Percentiles rank a stretch among this genome's conserved stretches.
Conservation (phyloP, 2,329 filamentous ascomycete species). For the Aureobasidium melanogenum region DNA sequence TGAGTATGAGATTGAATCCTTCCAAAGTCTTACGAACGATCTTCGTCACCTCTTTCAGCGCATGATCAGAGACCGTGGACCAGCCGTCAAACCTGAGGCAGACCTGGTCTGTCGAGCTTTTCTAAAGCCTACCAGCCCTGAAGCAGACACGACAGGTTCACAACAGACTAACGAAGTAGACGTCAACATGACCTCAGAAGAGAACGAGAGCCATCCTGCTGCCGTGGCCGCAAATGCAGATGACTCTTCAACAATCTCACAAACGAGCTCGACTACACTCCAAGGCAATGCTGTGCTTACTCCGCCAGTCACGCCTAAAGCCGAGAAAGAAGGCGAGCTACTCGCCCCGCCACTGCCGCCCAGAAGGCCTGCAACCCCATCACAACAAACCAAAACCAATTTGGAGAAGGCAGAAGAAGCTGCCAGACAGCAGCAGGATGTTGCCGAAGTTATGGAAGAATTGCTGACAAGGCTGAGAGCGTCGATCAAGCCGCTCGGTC, state of each 20-base stretch:
- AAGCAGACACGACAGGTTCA: not conserved
- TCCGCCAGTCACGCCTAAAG: conserved; percentile 30
- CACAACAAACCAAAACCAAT: conserved; percentile 17
- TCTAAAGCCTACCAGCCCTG: conserved; percentile 14
- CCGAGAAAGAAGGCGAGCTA: conserved; percentile 21
- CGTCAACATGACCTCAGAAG: conserved; percentile 5
- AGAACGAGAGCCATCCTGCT: not conserved
- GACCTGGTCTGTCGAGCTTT: conserved; percentile 29
- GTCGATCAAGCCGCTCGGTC: conserved; percentile 64
- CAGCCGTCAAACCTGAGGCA: conserved; percentile 24
- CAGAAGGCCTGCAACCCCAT: conserved; percentile 31
- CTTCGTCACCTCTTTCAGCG: conserved; percentile 27
- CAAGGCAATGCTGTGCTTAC: conserved; percentile 18
- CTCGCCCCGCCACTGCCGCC: conserved; percentile 49
- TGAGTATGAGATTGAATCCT: conserved; percentile 25
- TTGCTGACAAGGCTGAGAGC: conserved; percentile 86
- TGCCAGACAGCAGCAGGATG: conserved; percentile 70
- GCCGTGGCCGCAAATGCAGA: conserved; percentile 19
- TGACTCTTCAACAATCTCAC: not conserved
- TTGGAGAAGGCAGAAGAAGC: conserved; percentile 48
- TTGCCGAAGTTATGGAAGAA: conserved; percentile 90
- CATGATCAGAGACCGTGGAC: conserved; percentile 25
- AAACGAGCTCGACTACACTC: conserved; percentile 1
- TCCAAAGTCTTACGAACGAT: conserved; percentile 27
- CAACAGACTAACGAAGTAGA: not conserved